These are phyloP conservation scores for Rosa multiflora DNA, from an alignment of 306 rosid species.

Conservation along the genomic window DNA sequence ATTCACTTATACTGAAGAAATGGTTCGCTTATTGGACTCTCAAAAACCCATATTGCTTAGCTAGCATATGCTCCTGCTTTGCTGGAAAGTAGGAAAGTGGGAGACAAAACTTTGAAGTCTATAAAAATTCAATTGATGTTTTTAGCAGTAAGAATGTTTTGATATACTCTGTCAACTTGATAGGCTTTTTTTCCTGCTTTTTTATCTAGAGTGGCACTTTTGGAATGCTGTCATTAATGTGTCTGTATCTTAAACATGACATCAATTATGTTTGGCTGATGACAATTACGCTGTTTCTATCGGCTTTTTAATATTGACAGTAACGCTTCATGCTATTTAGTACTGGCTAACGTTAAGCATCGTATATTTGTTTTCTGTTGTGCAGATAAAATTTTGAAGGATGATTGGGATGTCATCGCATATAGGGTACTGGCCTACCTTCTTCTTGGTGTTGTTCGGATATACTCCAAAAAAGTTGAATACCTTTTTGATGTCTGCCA, in stretches of 20 bases:
- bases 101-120: too few species aligned
- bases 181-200: not conserved
- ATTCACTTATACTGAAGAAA: not conserved
- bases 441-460: conserved; percentile 80
- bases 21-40: not conserved
- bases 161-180: not conserved
- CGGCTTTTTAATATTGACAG: not conserved
- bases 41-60: not conserved
- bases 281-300: not conserved
- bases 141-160: not conserved
- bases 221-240: not conserved
- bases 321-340: not conserved
- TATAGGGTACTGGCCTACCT: conserved; percentile 82
- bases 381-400: conserved; percentile 30
- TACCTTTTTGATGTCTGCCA: conserved; percentile 63
- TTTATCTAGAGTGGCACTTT: not conserved
- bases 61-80: not conserved
- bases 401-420: conserved; percentile 51
- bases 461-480: conserved; percentile 73
- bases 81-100: too few species aligned
- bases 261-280: not conserved
- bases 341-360: too few species aligned
- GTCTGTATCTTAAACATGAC: not conserved
- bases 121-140: not conserved
- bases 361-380: too few species aligned